Evolutionary conservation across 768 basidiomycete genomes (phyloP).

Genomic region (Leccinum imitatum): DNA sequence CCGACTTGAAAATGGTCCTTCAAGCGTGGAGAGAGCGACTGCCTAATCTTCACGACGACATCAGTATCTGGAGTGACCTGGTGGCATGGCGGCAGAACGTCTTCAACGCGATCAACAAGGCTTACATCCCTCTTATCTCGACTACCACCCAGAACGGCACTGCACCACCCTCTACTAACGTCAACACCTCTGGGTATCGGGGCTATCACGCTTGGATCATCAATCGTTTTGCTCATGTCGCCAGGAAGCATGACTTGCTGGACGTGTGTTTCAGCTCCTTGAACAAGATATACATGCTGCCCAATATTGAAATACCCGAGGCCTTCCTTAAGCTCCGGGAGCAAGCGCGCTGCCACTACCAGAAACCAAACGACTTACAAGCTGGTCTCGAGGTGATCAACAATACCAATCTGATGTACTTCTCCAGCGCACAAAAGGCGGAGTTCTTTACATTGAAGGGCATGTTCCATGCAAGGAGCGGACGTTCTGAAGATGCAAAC

Average conservation of each 20-base stretch:
- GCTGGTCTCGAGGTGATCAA: slow-evolving; percentile 98
- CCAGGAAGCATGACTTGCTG: slow-evolving; percentile 92
- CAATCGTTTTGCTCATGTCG: slow-evolving; percentile 98
- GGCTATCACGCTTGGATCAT: slow-evolving; percentile 99
- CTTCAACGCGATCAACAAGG: slow-evolving; percentile 94
- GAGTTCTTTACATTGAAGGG: slow-evolving; percentile 99
- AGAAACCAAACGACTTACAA: slow-evolving; percentile 88
- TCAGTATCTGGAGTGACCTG: slow-evolving; percentile 98
- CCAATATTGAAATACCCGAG: slow-evolving; percentile 99
- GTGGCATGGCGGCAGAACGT: slow-evolving; percentile 99
- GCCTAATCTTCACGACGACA: slow-evolving; percentile 95
- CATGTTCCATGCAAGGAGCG: slow-evolving; percentile 92
- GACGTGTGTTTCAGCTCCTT: slow-evolving; percentile 95
- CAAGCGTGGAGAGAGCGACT: slow-evolving; percentile 97
- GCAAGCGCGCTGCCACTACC: slow-evolving; percentile 97
- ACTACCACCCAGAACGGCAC: slow-evolving; percentile 51
- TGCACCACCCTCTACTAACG: slow-evolving; percentile 50
- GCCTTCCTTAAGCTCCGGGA: slow-evolving; percentile 98
- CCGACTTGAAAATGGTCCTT: slow-evolving; percentile 93
- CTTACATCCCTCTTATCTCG: slow-evolving; percentile 88
- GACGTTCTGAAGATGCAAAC: slow-evolving; percentile 86
- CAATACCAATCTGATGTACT: slow-evolving; percentile 99
- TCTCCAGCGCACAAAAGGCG: slow-evolving; percentile 90
- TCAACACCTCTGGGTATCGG: slow-evolving; percentile 87
- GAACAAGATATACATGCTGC: slow-evolving; percentile 97